These are phyloP conservation scores for Lojkania enalia DNA, from an alignment of 2,329 filamentous ascomycete genomes.

Conservation along the genomic window DNA sequence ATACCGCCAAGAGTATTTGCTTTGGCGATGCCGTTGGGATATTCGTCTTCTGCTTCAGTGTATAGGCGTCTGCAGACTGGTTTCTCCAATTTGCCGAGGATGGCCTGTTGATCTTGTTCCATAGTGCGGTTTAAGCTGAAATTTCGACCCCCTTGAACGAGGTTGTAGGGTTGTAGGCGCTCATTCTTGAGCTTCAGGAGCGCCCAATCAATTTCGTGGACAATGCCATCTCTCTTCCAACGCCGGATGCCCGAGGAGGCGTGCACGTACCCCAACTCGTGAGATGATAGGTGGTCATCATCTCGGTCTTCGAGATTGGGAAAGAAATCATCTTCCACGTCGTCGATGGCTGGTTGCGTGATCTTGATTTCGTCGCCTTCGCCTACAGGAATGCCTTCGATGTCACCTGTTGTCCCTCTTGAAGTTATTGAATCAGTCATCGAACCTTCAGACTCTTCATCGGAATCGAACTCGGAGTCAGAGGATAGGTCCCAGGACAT, in stretches of 20 bases:
- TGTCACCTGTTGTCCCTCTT: slow-evolving; percentile 61
- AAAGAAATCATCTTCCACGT: slow-evolving; percentile 82
- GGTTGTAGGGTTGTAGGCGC: slow-evolving; percentile 72
- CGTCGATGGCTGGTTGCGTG: slow-evolving; percentile 89
- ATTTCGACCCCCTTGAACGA: slow-evolving; percentile 60
- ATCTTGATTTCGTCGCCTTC: slow-evolving; percentile 78
- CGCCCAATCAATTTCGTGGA: slow-evolving; percentile 96
- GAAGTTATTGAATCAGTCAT: slow-evolving; percentile 35
- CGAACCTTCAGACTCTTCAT: slow-evolving; percentile 32
- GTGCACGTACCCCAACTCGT: slow-evolving; percentile 79
- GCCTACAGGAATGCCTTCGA: slow-evolving; percentile 73
- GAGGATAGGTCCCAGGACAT: slow-evolving; percentile 56
- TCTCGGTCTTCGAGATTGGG: slow-evolving; percentile 73
- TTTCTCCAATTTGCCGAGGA: slow-evolving; percentile 36
- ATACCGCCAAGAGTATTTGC: slow-evolving; percentile 69
- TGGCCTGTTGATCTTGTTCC: slow-evolving; percentile 32
- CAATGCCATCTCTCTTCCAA: slow-evolving; percentile 68
- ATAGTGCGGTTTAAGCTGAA: slow-evolving; percentile 34
- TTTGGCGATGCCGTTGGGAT: slow-evolving; percentile 63
- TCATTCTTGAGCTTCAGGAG: slow-evolving; percentile 77
- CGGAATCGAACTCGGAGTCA: slow-evolving; percentile 58
- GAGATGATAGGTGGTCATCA: slow-evolving; percentile 78
- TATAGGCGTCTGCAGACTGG: slow-evolving; percentile 42
- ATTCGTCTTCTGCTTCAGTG: slow-evolving; percentile 43
- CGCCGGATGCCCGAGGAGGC: slow-evolving; percentile 88